phyloP scores from a whole-genome alignment of 257 asterid species.

The Nicotiana paniculata region DNA sequence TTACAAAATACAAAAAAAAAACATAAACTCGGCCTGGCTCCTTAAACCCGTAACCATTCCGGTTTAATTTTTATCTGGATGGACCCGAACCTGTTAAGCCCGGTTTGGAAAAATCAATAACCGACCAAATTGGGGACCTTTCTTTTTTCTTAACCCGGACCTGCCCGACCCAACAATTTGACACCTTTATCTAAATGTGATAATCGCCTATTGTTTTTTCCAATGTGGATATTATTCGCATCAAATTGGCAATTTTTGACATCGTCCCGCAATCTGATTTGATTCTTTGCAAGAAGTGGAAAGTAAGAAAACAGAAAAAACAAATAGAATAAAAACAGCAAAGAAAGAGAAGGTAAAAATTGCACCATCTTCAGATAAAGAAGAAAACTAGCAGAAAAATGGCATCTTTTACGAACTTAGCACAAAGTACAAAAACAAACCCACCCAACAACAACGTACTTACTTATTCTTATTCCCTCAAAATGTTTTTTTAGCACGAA shows the following conservation, averaged over 20 bases:
- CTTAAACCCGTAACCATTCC: too few species aligned
- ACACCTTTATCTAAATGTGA: neutral
- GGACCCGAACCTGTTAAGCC: too few species aligned
- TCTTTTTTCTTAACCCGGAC: too few species aligned
- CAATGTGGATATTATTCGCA: neutral
- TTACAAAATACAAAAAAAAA: too few species aligned
- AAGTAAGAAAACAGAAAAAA: neutral
- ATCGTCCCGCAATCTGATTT: neutral
- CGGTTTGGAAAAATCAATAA: too few species aligned
- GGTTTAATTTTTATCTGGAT: too few species aligned
- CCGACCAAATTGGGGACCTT: too few species aligned
- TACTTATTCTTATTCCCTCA: neutral
- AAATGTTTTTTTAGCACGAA: neutral
- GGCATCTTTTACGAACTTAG: neutral
- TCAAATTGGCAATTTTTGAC: neutral
- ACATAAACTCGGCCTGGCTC: too few species aligned
- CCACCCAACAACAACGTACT: neutral
- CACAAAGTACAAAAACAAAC: conserved; percentile 7
- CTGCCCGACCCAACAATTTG: too few species aligned
- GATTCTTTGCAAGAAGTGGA: neutral
- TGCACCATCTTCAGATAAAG: neutral
- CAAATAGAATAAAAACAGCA: neutral
- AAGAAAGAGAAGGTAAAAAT: neutral
- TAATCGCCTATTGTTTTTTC: neutral
- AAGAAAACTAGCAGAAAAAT: neutral